These are phyloP conservation scores for Mitragyna speciosa DNA, from an alignment of 257 asterid species.

Conservation along the genomic window DNA sequence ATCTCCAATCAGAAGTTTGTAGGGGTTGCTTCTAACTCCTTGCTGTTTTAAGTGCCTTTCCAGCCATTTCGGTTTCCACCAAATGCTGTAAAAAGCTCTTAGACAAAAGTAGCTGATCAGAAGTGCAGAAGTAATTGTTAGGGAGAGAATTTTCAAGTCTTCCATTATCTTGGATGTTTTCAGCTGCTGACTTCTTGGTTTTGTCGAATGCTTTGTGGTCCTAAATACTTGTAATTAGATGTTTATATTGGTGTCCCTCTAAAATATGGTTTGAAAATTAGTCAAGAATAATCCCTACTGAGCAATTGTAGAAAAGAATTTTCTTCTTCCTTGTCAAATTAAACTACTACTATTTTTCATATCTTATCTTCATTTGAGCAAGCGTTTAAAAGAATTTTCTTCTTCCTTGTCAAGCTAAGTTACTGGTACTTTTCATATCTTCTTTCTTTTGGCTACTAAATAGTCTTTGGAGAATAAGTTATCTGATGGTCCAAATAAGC, in stretches of 20 bases:
- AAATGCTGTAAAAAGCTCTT: conserved; percentile 31
- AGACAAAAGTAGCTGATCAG: conserved; percentile 23
- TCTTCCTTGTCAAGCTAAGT: background rate
- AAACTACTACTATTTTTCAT: too few species aligned
- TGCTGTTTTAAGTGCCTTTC: conserved; percentile 42
- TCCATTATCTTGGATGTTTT: conserved; percentile 20
- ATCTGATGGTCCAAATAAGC: background rate
- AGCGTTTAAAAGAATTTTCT: too few species aligned
- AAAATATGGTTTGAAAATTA: background rate
- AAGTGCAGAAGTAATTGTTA: conserved; percentile 18
- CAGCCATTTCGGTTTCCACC: conserved; percentile 48
- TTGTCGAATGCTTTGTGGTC: background rate
- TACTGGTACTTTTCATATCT: background rate
- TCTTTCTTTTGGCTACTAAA: background rate
- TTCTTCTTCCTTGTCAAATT: background rate
- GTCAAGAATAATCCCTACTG: background rate
- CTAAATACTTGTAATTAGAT: background rate
- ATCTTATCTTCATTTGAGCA: too few species aligned
- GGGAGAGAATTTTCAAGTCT: conserved; percentile 21
- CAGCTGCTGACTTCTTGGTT: background rate
- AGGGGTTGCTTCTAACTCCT: conserved; percentile 44
- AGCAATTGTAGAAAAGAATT: background rate
- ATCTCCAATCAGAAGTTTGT: conserved; percentile 47
- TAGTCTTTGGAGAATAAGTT: background rate
- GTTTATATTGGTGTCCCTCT: background rate